These are phyloP conservation scores for Dactylellina haptotyla DNA, from an alignment of 2,329 filamentous ascomycete species.

Conservation along the genomic window DNA sequence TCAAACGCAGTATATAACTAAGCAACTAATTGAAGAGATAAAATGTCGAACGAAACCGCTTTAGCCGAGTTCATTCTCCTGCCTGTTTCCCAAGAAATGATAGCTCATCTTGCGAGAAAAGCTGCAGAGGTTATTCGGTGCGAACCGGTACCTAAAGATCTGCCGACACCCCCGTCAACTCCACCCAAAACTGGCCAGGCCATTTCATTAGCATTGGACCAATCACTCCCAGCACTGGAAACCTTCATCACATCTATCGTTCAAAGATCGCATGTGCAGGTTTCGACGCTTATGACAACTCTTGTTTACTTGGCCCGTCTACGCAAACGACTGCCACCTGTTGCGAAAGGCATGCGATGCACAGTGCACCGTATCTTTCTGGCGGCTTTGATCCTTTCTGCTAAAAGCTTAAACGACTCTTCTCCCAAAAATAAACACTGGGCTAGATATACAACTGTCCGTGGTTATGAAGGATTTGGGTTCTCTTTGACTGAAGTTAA, in stretches of 20 bases:
- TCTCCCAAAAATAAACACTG: constrained; percentile 99
- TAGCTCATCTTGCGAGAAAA: constrained; percentile 77
- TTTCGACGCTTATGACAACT: constrained; percentile 95
- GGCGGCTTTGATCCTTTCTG: constrained; percentile 82
- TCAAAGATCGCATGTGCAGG: constrained; percentile 92
- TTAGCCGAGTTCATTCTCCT: constrained; percentile 83
- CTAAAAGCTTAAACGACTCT: constrained; percentile 98
- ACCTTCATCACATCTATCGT: constrained; percentile 93
- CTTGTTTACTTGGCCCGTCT: constrained; percentile 91
- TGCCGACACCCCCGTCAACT: constrained; percentile 64
- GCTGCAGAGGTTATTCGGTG: constrained; percentile 82
- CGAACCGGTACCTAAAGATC: constrained; percentile 67
- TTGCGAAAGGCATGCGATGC: constrained; percentile 95
- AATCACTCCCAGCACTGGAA: constrained; percentile 79
- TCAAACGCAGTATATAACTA: too few relatives aligned
- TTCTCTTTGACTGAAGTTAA: constrained; percentile 97
- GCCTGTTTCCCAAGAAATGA: constrained; percentile 79
- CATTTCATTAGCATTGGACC: constrained; percentile 62
- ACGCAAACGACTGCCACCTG: constrained; percentile 84
- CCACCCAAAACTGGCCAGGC: constrained; percentile 64
- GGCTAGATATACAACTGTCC: constrained; percentile 88
- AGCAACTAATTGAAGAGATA: not conserved
- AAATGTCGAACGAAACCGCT: constrained; percentile 72
- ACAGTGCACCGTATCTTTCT: constrained; percentile 98
- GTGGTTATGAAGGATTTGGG: constrained; percentile 78